Evolutionary conservation across 495 filamentous ascomycete genomes (phyloP).

Genomic region (Glonium stellatum): DNA sequence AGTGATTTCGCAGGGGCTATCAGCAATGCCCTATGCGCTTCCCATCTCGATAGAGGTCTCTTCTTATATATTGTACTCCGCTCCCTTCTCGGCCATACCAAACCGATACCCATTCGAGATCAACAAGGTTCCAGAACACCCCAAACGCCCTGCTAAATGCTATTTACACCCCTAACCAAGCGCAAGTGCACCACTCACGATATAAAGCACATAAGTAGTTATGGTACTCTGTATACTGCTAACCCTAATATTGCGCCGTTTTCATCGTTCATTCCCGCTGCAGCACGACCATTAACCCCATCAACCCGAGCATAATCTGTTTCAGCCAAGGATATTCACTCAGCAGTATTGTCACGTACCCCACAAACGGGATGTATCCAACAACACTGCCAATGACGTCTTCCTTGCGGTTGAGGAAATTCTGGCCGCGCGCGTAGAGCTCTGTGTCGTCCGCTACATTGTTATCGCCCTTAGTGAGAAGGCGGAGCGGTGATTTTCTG

Average conservation of each 20-base stretch:
- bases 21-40: neutral
- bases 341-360: constrained; percentile 95
- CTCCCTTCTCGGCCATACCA: neutral
- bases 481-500: constrained; percentile 43
- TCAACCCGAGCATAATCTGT: constrained; percentile 83
- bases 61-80: neutral
- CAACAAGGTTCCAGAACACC: too few relatives aligned
- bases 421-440: constrained; percentile 78
- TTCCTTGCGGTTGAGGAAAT: constrained; percentile 70
- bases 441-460: constrained; percentile 92
- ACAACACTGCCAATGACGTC: constrained; percentile 93
- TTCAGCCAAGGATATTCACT: constrained; percentile 97
- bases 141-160: too few relatives aligned
- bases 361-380: constrained; percentile 91
- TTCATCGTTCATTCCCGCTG: constrained; percentile 63
- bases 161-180: too few relatives aligned
- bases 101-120: constrained; percentile 2
- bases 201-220: too few relatives aligned
- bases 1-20: neutral
- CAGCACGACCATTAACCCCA: constrained; percentile 90
- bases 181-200: too few relatives aligned
- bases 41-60: too few relatives aligned
- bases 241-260: too few relatives aligned
- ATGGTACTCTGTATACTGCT: too few relatives aligned
- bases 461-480: constrained; percentile 98